phyloP scores from a whole-genome alignment of 1,284 basidiomycete species.

The Heterobasidion parviporum region DNA sequence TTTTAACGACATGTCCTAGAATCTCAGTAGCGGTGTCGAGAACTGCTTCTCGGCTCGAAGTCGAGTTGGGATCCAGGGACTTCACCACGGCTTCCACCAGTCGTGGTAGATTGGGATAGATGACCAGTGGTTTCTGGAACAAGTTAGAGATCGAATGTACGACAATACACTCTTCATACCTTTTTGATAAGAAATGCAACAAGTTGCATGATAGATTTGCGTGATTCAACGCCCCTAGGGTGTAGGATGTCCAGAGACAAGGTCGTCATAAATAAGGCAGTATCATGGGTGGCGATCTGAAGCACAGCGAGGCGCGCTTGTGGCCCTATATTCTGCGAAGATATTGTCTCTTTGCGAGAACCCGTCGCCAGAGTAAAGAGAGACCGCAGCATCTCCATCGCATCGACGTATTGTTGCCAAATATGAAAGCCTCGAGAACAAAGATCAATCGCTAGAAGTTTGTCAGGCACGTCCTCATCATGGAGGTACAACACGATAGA shows the following conservation, averaged over 20 bases:
- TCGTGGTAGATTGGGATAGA: slow-evolving; percentile 81
- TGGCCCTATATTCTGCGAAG: slow-evolving; percentile 48
- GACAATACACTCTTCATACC: slow-evolving; percentile 29
- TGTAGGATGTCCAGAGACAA: slow-evolving; percentile 86
- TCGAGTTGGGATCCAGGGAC: slow-evolving; percentile 88
- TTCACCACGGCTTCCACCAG: slow-evolving; percentile 95
- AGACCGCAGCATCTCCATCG: slow-evolving; percentile 81
- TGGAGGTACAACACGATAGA: slow-evolving; percentile 76
- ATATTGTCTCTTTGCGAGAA: slow-evolving; percentile 60
- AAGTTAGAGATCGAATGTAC: not conserved
- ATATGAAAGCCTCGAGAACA: slow-evolving; percentile 86
- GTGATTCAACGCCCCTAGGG: slow-evolving; percentile 69
- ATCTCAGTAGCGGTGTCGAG: slow-evolving; percentile 91
- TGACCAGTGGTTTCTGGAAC: slow-evolving; percentile 69
- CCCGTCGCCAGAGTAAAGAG: slow-evolving; percentile 79
- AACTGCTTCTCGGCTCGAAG: slow-evolving; percentile 78
- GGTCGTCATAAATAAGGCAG: slow-evolving; percentile 93
- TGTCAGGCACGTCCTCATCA: slow-evolving; percentile 56
- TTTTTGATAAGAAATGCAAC: slow-evolving; percentile 92
- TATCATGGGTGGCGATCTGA: slow-evolving; percentile 78
- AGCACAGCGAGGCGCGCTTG: slow-evolving; percentile 79
- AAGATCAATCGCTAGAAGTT: slow-evolving; percentile 80
- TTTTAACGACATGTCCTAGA: slow-evolving; percentile 81
- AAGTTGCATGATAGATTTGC: slow-evolving; percentile 87
- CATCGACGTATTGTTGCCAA: slow-evolving; percentile 93